Evolutionary conservation across 371 early-diverging fungal species (phyloP), one percentile per base, ranked within the genome.

Genomic region (Mucor plumbeus): DNA sequence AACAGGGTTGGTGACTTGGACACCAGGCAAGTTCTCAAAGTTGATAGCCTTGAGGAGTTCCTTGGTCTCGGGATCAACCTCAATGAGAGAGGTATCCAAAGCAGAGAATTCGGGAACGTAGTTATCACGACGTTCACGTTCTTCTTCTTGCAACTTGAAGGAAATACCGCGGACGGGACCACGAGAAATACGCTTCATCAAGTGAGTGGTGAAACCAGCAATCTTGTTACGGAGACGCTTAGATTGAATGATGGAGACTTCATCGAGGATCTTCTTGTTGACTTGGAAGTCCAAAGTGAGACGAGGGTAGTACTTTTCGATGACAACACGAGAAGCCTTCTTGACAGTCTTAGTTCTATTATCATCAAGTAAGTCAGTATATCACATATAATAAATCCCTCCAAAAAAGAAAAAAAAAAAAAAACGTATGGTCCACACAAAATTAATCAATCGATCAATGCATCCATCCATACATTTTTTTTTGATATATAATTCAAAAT

Each of bases 221-320:
- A 99, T 97, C 93, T 99, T 97, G 94, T 99, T 99, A 85, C 99
- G 94, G 76, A 99, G 94, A 78, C 99, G 96, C 95, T 99, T 99
- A 78, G 98, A 94, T 73, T 97, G 88, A 74, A 99, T 97, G 81
- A 97, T 92, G 73, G 99, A 97, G 65, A 99, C 98, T 84, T 98
- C 99, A 83, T 93, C 92, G 81, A 92, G 90, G 83, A 99, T 96
- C 85, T 92, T 92, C 94, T 99, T 98, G 96, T 99, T 99, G 90
- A 97, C 95, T 86, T 99, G 99, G 95, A 99, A 99, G 83, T 99
- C 99, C 71, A 95, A 88, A 72, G 97, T 98, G 71, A 99, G 94
- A 76, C 97, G 93, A 70, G 97, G 95, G 84, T 99, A 99, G 94
- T 99, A 99, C 92, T 99, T 99, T 90, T 99, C 99, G 80, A 99